Conservation (phyloP, 768 basidiomycete genomes). For the Dioszegia crocea region DNA sequence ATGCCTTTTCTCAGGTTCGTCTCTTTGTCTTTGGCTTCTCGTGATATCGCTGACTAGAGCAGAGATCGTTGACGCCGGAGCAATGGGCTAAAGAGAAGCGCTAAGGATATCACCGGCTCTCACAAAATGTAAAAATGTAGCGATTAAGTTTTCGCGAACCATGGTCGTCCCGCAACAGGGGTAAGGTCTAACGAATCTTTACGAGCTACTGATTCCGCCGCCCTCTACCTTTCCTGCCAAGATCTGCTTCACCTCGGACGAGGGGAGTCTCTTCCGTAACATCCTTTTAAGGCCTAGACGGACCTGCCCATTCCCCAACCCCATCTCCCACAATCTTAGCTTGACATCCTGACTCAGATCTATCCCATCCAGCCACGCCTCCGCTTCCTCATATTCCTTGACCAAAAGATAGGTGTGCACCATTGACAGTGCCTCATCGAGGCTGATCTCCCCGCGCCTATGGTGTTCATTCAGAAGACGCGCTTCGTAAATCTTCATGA, state of each 20-base stretch:
- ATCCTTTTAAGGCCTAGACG: not conserved
- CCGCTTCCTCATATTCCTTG: not conserved
- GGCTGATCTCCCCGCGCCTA: not conserved
- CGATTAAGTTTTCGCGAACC: too few relatives aligned
- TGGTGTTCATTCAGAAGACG: not conserved
- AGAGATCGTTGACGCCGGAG: conserved; percentile 47
- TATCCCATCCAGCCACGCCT: not conserved
- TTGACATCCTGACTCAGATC: not conserved
- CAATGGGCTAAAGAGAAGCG: conserved; percentile 44
- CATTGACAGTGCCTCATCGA: not conserved
- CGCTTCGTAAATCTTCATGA: conserved; percentile 1
- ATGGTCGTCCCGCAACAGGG: too few relatives aligned
- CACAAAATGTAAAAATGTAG: too few relatives aligned
- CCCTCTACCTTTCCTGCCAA: not conserved
- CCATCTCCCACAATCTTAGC: not conserved
- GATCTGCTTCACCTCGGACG: not conserved
- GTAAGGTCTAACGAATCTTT: too few relatives aligned
- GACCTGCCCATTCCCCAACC: not conserved
- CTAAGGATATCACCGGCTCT: too few relatives aligned
- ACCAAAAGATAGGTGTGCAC: not conserved
- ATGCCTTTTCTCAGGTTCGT: conserved; percentile 48
- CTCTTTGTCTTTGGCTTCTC: too few relatives aligned
- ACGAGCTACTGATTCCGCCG: too few relatives aligned
- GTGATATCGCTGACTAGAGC: not conserved
- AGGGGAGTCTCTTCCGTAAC: not conserved